phyloP scores from a whole-genome alignment of 805 yeast genomes.

The Pichia phayaonensis region DNA sequence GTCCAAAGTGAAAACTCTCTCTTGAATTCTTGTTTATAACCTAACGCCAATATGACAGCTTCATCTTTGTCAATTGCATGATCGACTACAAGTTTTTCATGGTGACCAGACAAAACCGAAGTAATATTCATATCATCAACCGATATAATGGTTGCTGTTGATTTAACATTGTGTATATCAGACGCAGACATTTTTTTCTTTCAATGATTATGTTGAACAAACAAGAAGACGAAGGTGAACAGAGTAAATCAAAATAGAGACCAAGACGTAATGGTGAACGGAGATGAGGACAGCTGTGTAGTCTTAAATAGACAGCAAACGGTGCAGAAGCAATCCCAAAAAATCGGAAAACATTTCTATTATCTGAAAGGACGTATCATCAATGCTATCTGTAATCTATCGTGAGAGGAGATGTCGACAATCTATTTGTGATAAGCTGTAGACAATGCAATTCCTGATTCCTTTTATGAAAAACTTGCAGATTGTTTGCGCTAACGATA shows the following conservation, averaged over 20 bases:
- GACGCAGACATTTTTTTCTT: neutral
- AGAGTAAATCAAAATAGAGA: too few relatives aligned
- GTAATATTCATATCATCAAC: slow-evolving; percentile 21
- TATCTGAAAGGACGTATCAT: too few relatives aligned
- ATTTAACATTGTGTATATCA: slow-evolving; percentile 6
- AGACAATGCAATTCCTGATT: neutral
- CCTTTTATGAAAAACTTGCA: neutral
- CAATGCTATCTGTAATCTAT: too few relatives aligned
- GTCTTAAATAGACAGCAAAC: neutral
- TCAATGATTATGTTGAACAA: too few relatives aligned
- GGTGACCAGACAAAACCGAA: slow-evolving; percentile 18
- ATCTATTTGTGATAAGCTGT: neutral
- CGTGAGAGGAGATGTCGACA: too few relatives aligned
- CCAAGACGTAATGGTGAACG: too few relatives aligned
- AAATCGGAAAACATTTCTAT: too few relatives aligned
- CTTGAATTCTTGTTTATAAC: slow-evolving; percentile 58
- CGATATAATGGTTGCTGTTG: slow-evolving; percentile 19
- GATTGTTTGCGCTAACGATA: neutral
- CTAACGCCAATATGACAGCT: slow-evolving; percentile 48
- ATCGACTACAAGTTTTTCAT: slow-evolving; percentile 31
- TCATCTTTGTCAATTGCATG: slow-evolving; percentile 43
- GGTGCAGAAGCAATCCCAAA: too few relatives aligned
- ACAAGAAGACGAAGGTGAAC: too few relatives aligned
- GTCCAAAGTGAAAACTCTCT: slow-evolving; percentile 53
- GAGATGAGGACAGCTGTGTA: neutral